Percentiles rank a stretch among this genome's conserved stretches.
Conservation (phyloP, 1,284 basidiomycete genomes). For the Puccinia novopanici region DNA sequence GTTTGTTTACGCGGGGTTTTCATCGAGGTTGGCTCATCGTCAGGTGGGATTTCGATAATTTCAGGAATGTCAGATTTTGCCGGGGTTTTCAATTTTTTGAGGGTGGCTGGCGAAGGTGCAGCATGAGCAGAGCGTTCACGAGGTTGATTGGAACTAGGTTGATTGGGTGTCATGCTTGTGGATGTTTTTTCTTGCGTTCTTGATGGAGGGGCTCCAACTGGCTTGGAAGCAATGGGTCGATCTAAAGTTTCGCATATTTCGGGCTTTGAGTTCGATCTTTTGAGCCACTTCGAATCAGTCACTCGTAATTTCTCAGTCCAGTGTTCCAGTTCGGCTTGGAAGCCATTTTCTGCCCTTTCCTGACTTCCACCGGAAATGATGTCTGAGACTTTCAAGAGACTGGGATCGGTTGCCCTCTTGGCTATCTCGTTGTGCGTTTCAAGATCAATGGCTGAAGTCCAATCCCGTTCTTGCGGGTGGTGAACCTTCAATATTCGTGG, state of each 20-base stretch:
- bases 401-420: constrained; percentile 30
- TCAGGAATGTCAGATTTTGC: background rate
- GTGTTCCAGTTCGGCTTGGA: constrained; percentile 29
- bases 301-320: constrained; percentile 16
- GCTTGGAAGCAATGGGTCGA: background rate
- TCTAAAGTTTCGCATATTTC: background rate
- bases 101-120: background rate
- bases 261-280: background rate
- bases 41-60: background rate
- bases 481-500: constrained; percentile 63
- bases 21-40: background rate
- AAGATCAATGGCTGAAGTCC: constrained; percentile 39
- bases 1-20: background rate
- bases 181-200: background rate
- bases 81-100: background rate
- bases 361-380: background rate
- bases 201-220: background rate
- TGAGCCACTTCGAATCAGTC: constrained; percentile 3
- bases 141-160: too few species aligned
- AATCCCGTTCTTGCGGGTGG: constrained; percentile 28
- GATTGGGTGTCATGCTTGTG: background rate
- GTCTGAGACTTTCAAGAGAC: background rate
- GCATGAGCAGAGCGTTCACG: background rate
- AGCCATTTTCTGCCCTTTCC: background rate
- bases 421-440: constrained; percentile 27